phyloP scores from a whole-genome alignment of 2,329 filamentous ascomycete species.

The Epichloe gansuensis region DNA sequence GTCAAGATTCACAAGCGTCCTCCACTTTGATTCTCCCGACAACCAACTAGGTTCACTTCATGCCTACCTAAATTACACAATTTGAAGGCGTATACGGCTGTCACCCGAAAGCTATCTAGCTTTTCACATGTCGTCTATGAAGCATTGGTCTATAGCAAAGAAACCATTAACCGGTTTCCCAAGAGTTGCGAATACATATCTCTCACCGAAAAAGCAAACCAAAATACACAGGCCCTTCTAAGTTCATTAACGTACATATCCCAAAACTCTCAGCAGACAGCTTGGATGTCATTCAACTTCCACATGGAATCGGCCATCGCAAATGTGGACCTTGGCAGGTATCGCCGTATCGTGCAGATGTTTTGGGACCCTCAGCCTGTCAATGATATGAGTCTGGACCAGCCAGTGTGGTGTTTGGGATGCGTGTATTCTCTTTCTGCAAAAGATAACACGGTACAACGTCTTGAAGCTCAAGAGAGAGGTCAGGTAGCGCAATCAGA shows the following conservation, averaged over 20 bases:
- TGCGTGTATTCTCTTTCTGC: constrained; percentile 34
- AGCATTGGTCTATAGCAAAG: neutral
- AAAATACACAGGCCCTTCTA: neutral
- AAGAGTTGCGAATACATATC: neutral
- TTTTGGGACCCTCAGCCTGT: constrained; percentile 84
- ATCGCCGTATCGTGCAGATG: constrained; percentile 74
- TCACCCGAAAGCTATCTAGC: neutral
- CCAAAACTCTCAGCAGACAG: neutral
- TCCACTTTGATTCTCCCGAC: too few species aligned
- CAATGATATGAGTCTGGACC: constrained; percentile 57
- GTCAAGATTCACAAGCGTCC: too few species aligned
- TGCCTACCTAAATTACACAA: neutral
- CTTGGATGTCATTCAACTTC: neutral
- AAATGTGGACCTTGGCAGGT: constrained; percentile 61
- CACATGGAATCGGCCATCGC: constrained; percentile 28
- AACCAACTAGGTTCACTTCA: too few species aligned
- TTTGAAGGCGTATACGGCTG: neutral
- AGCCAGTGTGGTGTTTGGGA: constrained; percentile 75
- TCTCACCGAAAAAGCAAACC: neutral
- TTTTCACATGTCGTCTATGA: neutral
- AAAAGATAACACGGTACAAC: constrained; percentile 3
- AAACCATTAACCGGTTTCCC: neutral
- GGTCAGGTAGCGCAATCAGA: neutral
- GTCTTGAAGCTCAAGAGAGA: neutral
- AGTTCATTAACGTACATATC: neutral